phyloP scores from a whole-genome alignment of 768 basidiomycete genomes.

The Trametes villosa region DNA sequence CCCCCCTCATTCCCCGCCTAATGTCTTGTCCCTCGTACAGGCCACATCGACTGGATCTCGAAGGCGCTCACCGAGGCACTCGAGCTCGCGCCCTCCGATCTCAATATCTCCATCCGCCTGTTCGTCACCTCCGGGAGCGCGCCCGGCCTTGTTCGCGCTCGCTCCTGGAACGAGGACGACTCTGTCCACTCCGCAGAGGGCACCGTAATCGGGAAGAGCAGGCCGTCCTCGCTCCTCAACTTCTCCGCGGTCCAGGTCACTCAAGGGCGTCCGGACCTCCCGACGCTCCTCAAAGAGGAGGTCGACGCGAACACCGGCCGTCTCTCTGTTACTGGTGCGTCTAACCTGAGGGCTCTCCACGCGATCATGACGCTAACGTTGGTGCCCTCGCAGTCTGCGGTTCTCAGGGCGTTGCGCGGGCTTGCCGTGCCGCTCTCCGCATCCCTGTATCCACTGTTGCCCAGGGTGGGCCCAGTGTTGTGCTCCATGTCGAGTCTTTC shows the following conservation, averaged over 20 bases:
- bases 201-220: slow-evolving; percentile 17
- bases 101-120: slow-evolving; percentile 45
- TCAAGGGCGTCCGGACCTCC: slow-evolving; percentile 49
- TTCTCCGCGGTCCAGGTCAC: slow-evolving; percentile 34
- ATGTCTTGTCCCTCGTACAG: slow-evolving; percentile 16
- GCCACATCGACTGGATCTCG: slow-evolving; percentile 52
- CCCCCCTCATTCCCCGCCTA: neutral
- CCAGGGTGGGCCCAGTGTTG: slow-evolving; percentile 49
- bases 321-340: slow-evolving; percentile 54
- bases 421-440: slow-evolving; percentile 46
- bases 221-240: slow-evolving; percentile 28
- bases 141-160: slow-evolving; percentile 22
- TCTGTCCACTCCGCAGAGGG: slow-evolving; percentile 18
- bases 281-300: slow-evolving; percentile 42
- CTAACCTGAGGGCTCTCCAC: neutral
- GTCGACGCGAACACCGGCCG: slow-evolving; percentile 40
- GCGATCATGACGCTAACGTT: neutral
- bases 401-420: slow-evolving; percentile 42
- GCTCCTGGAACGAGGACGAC: slow-evolving; percentile 24
- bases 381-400: slow-evolving; percentile 50
- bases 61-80: slow-evolving; percentile 41
- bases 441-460: slow-evolving; percentile 40
- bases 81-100: slow-evolving; percentile 31
- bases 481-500: slow-evolving; percentile 51
- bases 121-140: slow-evolving; percentile 41